Conservation (phyloP, 345 rosid genomes). For the Linum usitatissimum region DNA sequence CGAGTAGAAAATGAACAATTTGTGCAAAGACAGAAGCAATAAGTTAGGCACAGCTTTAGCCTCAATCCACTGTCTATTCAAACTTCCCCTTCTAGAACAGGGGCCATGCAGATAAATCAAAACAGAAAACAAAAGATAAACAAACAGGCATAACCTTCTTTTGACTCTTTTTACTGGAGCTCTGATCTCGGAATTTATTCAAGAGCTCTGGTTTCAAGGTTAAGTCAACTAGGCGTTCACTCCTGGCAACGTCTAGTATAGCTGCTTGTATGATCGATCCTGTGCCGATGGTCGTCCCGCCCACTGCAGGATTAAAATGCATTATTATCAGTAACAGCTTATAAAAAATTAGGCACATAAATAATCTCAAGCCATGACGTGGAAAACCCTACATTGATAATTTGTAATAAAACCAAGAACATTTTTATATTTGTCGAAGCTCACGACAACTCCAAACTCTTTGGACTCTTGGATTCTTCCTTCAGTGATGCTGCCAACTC, state of each 20-base stretch:
- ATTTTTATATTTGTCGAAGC: conserved; percentile 48
- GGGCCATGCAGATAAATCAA: neutral
- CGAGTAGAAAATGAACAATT: neutral
- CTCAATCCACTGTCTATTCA: no score
- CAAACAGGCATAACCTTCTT: conserved; percentile 45
- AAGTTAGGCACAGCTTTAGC: neutral
- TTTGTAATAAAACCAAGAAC: conserved; percentile 75
- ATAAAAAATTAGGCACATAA: conserved; percentile 3
- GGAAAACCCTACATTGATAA: conserved; percentile 52
- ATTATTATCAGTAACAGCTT: conserved; percentile 6
- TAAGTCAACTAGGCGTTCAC: conserved; percentile 75
- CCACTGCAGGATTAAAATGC: conserved; percentile 37
- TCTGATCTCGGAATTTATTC: conserved; percentile 29
- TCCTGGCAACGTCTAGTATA: conserved; percentile 76
- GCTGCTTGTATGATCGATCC: conserved; percentile 62
- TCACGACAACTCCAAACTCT: conserved; percentile 71
- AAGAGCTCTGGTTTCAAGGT: conserved; percentile 68
- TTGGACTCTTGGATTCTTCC: conserved; percentile 66
- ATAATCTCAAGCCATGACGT: neutral
- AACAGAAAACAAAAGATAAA: conserved; percentile 1
- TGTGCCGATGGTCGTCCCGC: conserved; percentile 36
- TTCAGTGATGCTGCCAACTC: conserved; percentile 54
- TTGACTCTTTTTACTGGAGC: conserved; percentile 23
- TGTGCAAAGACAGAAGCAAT: neutral
- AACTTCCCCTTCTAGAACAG: no score